Conservation (phyloP, 2,329 filamentous ascomycete species). For the Chaetomium globosum region DNA sequence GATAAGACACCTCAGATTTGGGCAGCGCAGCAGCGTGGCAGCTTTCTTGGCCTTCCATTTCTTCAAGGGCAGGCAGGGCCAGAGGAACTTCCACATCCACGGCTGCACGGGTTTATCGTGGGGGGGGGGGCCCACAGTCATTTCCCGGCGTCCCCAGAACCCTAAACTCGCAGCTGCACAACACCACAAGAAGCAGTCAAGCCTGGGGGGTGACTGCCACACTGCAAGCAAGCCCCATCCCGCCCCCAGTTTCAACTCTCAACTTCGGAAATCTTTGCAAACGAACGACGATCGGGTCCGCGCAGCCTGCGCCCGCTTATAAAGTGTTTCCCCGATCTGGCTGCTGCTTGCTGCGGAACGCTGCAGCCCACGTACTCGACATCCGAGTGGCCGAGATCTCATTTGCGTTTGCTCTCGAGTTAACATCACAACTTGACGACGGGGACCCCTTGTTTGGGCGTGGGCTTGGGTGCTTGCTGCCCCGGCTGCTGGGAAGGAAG, state of each 20-base stretch:
- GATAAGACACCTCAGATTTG: not conserved
- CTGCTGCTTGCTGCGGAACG: conserved; percentile 12
- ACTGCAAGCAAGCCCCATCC: not conserved
- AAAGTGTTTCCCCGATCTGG: not conserved
- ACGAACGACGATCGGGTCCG: not conserved
- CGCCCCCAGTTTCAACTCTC: not conserved
- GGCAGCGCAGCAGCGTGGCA: too few relatives aligned
- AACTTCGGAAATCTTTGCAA: not conserved
- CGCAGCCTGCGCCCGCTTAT: not conserved
- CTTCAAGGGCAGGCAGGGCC: not conserved
- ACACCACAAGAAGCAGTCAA: conserved; percentile 1
- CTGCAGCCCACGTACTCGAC: conserved; percentile 17
- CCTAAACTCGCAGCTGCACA: not conserved
- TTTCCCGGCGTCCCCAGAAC: conserved; percentile 3
- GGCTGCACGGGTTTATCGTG: not conserved
- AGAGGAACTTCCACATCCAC: not conserved
- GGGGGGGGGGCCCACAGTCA: not conserved
- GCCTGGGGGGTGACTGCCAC: not conserved
- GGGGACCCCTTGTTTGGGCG: conserved; percentile 21
- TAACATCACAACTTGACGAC: conserved; percentile 1
- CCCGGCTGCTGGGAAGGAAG: conserved; percentile 1
- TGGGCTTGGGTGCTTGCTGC: not conserved
- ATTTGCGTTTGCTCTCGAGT: conserved; percentile 20
- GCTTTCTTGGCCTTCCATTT: not conserved
- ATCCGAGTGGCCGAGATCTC: conserved; percentile 9